Base-by-base conservation (phyloP, 2,329 filamentous ascomycete genomes). In the Stachybotrys elegans region DNA sequence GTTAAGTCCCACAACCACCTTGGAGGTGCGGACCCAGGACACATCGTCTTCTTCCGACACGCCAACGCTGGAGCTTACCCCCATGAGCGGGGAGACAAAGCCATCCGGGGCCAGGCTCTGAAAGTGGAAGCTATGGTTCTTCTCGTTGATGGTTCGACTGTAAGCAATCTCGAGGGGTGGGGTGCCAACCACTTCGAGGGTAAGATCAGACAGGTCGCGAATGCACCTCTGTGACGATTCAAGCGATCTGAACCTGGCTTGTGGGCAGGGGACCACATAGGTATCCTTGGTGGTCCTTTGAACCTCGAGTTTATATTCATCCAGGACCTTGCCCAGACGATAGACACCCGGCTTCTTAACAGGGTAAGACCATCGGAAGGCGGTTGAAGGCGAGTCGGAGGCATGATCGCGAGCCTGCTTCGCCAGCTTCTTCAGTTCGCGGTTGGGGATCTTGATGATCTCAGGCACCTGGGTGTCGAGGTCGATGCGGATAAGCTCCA, bases 91-190 rank as follows among this genome's bases (percentile, higher is more conserved):
- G 1, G 89, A 95, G 4, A 78, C 73, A 56, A 91, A 84, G 27
- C 88, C 87, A 40, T 96, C 90, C 0, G 93, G 91, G 55, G 95
- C 91, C 36, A 98, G 81, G 57, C 88, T 95, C 65, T 97, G 91
- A 55, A 95, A 92, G 50, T 92, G 89, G 53, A 91, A 89, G 48
- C 87, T 88, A 54, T 84, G 83, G 51, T 94, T 83, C 51, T 87
- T 84, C 48, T 83, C 81, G 54, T 97, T 95, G 54, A 95, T 83
- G 6, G 83, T 84, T 43, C 90, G 85, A 56, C 88, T 93, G 66
- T 98, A 98, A 55, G 88, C 88, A 54, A 98, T 87, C 61, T 91
- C 91, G 51, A 98, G 73, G 4, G 93, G 93, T 3, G 94, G 88
- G 0, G 90, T 94, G 16, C 93, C 93, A 51, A 86, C 77, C 4